Evolutionary conservation across 1,139 yeast genomes (phyloP), one percentile per base, ranked within the genome.

Genomic region (Nematodospora anomalae): DNA sequence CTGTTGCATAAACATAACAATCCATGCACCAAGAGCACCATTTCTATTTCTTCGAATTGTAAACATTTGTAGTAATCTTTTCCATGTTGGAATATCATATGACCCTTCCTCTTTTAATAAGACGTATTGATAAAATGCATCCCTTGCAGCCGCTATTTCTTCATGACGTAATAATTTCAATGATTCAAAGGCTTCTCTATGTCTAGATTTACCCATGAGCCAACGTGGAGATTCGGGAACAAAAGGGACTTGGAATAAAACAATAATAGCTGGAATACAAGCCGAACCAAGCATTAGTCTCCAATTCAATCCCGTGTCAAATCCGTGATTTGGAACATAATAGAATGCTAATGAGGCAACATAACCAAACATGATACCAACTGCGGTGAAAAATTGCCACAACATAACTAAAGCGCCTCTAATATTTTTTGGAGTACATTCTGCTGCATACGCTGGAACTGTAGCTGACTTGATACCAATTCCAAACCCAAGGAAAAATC

Each of bases 311-410:
- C 69, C 71, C 22, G 68, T 62, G 35, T 65, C 64, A 52, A 79
- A 61, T 28, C 72, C 70, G 53, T 49, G 45, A 16, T 54, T 45
- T 1, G 62, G 58, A 10, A 67, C 63, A 29, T 58, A 42, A 46
- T 62, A 67, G 46, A 67, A 83, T 0, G 87, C 87, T 40, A 85
- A 65, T 16, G 80, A 74, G 32, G 85, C 72, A 36, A 82, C 81
- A 55, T 83, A 83, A 34, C 95, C 95, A 50, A 85, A 67, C 79
- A 83, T 83, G 51, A 86, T 84, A 52, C 95, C 95, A 44, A 83
- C 80, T 4, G 95, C 95, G 7, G 95, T 86, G 75, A 85, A 85
- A 58, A 83, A 76, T 63, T 86, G 95, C 95, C 95, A 86, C 68
- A 82, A 74, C 92, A 85, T 84, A 35, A 85, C 89, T 44, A 86